Evolutionary conservation across 2,329 filamentous ascomycete genomes (phyloP).

Genomic region (Ceratocystis destructans): DNA sequence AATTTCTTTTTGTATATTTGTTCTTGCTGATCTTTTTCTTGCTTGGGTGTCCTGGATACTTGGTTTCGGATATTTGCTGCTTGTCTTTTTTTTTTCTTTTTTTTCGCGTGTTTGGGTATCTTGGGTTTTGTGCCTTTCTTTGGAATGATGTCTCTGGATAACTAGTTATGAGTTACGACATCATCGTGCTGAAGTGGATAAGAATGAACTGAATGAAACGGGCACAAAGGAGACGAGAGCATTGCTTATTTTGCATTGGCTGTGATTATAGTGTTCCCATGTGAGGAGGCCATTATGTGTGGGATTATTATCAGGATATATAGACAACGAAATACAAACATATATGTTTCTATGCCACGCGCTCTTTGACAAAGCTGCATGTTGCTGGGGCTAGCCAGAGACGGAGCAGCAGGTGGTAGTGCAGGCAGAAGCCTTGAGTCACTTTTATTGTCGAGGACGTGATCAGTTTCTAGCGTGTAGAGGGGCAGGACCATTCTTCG

Average conservation of each 20-base stretch:
- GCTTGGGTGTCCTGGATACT: neutral
- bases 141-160: neutral
- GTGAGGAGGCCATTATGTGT: no score
- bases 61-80: neutral
- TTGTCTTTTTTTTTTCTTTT: neutral
- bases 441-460: no score
- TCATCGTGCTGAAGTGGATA: neutral
- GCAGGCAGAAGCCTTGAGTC: no score
- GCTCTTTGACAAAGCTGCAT: no score
- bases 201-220: neutral
- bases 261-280: neutral
- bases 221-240: neutral
- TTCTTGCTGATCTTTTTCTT: slow-evolving; percentile 2
- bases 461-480: no score
- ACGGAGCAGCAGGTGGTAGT: no score
- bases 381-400: no score
- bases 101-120: neutral
- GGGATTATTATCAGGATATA: no score
- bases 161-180: neutral
- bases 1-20: slow-evolving; percentile 1
- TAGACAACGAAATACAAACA: no score
- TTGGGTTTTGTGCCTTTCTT: neutral
- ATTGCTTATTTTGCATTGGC: neutral
- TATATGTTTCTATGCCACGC: no score
- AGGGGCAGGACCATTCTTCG: no score